Evolutionary conservation across 352 stramenopile species (phyloP).

Genomic region (Peronospora farinosa): DNA sequence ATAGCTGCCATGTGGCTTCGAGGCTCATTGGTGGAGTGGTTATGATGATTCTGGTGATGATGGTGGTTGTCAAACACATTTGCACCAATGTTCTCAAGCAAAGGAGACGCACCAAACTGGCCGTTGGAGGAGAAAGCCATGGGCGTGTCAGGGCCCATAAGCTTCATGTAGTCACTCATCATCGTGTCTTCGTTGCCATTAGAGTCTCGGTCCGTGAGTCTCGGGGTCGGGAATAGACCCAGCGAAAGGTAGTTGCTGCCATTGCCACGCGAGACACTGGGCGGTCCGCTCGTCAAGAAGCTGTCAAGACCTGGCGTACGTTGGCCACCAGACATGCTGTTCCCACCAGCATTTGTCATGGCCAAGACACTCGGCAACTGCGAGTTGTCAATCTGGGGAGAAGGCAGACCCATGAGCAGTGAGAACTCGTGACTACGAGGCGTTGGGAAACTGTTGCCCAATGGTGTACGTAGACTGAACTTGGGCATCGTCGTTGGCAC

Average conservation of each 20-base stretch:
- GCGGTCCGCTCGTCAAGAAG: constrained; percentile 43
- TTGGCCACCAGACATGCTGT: constrained; percentile 21
- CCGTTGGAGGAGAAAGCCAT: constrained; percentile 45
- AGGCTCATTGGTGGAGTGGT: constrained; percentile 11
- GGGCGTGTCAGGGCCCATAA: constrained; percentile 45
- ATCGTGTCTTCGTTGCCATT: constrained; percentile 44
- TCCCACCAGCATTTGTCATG: constrained; percentile 47
- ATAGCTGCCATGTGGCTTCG: constrained; percentile 27
- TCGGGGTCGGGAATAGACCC: constrained; percentile 47
- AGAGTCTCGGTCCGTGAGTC: constrained; percentile 23
- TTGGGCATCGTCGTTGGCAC: constrained; percentile 65
- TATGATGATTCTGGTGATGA: constrained; percentile 12
- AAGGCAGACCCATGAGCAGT: constrained; percentile 58
- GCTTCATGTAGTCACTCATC: constrained; percentile 72
- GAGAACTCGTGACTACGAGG: constrained; percentile 64
- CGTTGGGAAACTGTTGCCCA: constrained; percentile 64
- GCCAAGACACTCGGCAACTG: constrained; percentile 62
- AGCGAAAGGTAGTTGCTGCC: constrained; percentile 47
- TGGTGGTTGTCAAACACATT: constrained; percentile 56
- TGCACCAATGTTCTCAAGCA: constrained; percentile 57
- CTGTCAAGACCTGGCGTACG: constrained; percentile 33
- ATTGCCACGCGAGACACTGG: constrained; percentile 45
- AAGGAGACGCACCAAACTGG: constrained; percentile 37
- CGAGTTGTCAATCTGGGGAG: constrained; percentile 68
- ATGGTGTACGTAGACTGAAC: constrained; percentile 50